Conservation (phyloP, 768 basidiomycete genomes). For the Kwoniella mangroviensis region DNA sequence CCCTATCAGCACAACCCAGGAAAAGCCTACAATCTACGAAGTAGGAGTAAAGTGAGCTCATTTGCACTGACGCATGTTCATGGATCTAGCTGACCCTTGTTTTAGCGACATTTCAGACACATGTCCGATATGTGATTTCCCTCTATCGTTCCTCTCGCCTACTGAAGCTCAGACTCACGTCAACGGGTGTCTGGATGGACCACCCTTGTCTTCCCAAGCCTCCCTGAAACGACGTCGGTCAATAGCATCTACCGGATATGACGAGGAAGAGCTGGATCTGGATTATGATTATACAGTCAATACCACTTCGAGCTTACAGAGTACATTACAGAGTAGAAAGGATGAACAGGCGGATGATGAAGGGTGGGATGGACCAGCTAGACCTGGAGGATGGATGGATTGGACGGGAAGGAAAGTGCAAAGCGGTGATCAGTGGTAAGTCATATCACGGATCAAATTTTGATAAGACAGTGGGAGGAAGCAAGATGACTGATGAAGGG, state of each 20-base stretch:
- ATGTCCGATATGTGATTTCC: slow-evolving; percentile 44
- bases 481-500: background rate
- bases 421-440: slow-evolving; percentile 49
- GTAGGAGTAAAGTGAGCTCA: background rate
- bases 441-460: background rate
- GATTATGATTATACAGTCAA: slow-evolving; percentile 10
- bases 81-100: background rate
- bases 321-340: background rate
- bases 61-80: background rate
- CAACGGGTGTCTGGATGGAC: slow-evolving; percentile 45
- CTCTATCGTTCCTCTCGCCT: slow-evolving; percentile 23
- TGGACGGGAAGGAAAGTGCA: slow-evolving; percentile 40
- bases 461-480: background rate
- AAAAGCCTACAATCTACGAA: background rate
- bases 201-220: background rate
- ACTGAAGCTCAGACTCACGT: slow-evolving; percentile 36
- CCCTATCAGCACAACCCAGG: background rate
- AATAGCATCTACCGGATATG: background rate
- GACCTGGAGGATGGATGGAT: slow-evolving; percentile 41
- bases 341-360: slow-evolving; percentile 5
- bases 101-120: background rate
- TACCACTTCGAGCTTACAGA: background rate
- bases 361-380: slow-evolving; percentile 49
- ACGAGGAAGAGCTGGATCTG: background rate
- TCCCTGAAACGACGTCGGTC: background rate